phyloP scores from a whole-genome alignment of 2,329 filamentous ascomycete genomes.

The Ophiostoma australiae region DNA sequence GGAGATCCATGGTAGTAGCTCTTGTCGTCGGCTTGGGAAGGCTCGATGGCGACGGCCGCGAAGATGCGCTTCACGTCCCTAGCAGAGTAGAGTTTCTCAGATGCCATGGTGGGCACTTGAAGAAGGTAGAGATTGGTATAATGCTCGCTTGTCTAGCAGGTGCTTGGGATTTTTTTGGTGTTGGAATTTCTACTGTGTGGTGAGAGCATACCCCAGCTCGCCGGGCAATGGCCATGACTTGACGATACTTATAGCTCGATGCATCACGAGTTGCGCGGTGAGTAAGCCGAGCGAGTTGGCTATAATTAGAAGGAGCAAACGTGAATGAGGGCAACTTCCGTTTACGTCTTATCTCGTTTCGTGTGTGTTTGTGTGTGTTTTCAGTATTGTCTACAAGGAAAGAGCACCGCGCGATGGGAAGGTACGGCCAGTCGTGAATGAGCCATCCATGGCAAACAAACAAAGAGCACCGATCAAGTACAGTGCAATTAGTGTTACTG shows the following conservation, averaged over 20 bases:
- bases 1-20: background rate
- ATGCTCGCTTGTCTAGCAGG: too few species aligned
- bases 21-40: background rate
- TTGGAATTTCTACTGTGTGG: background rate
- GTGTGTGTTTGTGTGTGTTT: background rate
- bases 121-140: too few species aligned
- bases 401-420: background rate
- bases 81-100: background rate
- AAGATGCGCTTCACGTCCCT: background rate
- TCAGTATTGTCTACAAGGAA: background rate
- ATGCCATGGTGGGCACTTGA: background rate
- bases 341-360: background rate
- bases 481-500: background rate
- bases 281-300: background rate
- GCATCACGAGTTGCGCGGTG: background rate
- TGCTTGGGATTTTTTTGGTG: background rate
- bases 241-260: constrained; percentile 6
- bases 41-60: background rate
- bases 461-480: background rate
- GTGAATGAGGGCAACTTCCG: constrained; percentile 7
- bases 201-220: background rate
- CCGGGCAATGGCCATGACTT: background rate
- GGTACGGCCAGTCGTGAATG: background rate
- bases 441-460: background rate
- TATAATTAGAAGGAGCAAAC: background rate